Evolutionary conservation across 1,139 yeast genomes (phyloP).

Genomic region (Geotrichum bryndzae): DNA sequence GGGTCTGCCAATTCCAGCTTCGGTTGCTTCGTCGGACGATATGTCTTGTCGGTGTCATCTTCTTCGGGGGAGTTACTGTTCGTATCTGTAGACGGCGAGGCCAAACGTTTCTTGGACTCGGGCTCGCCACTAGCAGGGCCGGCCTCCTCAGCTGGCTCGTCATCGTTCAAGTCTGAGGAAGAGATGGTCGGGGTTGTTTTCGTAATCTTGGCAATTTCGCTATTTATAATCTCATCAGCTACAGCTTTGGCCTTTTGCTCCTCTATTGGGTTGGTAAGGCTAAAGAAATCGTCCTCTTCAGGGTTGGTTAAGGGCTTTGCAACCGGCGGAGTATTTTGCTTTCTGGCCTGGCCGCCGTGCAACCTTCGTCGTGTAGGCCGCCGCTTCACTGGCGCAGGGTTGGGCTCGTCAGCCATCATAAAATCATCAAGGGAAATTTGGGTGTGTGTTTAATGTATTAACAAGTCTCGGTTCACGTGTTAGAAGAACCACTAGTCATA

Average conservation of each 20-base stretch:
- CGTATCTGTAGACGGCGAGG: not conserved
- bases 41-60: not conserved
- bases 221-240: not conserved
- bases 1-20: not conserved
- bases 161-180: not conserved
- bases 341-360: not conserved
- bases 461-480: not conserved
- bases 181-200: not conserved
- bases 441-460: not conserved
- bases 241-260: not conserved
- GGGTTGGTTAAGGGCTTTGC: not conserved
- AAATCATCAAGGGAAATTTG: not conserved
- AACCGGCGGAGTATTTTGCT: not conserved
- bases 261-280: slow-evolving; percentile 3
- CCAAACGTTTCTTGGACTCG: not conserved
- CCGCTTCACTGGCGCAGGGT: not conserved
- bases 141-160: not conserved
- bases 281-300: slow-evolving; percentile 12
- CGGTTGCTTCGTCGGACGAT: not conserved
- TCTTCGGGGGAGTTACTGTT: not conserved
- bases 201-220: not conserved
- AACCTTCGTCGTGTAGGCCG: not conserved
- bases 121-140: not conserved
- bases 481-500: not conserved
- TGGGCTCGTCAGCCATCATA: not conserved